Conservation (phyloP, 23 red algal species). For the Chondrus crispus region DNA sequence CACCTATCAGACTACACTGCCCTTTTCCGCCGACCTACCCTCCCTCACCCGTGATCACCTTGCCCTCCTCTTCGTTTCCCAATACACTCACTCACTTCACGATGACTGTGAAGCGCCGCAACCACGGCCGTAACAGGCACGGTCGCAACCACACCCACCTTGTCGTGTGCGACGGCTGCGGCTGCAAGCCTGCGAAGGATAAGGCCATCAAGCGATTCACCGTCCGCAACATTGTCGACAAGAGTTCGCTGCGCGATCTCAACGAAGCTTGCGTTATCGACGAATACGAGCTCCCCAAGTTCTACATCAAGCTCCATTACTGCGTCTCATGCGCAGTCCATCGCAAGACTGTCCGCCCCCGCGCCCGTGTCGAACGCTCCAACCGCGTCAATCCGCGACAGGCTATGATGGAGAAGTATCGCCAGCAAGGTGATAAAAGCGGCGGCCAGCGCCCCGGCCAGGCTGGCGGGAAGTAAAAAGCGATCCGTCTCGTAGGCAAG, state of each 20-base stretch:
- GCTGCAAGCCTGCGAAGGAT: slow-evolving; percentile 85
- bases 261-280: slow-evolving; percentile 86
- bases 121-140: slow-evolving; percentile 91
- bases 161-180: slow-evolving; percentile 86
- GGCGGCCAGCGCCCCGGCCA: not conserved
- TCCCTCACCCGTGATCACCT: too few species aligned
- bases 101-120: slow-evolving; percentile 90
- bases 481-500: too few species aligned
- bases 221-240: slow-evolving; percentile 93
- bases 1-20: too few species aligned
- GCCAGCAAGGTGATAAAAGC: slow-evolving; percentile 32
- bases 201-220: slow-evolving; percentile 99
- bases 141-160: slow-evolving; percentile 84
- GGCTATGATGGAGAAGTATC: slow-evolving; percentile 77
- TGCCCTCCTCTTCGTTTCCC: too few species aligned
- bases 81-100: too few species aligned
- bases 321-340: slow-evolving; percentile 98
- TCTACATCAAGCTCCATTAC: slow-evolving; percentile 96
- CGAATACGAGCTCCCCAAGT: slow-evolving; percentile 90
- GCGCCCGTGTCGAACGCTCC: slow-evolving; percentile 56
- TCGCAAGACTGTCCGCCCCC: slow-evolving; percentile 89
- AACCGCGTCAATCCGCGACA: slow-evolving; percentile 50
- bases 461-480: too few species aligned
- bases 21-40: too few species aligned
- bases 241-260: slow-evolving; percentile 84